These are phyloP conservation scores for Ophiostoma angusticollis DNA, from an alignment of 2,329 filamentous ascomycete species.

Conservation along the genomic window DNA sequence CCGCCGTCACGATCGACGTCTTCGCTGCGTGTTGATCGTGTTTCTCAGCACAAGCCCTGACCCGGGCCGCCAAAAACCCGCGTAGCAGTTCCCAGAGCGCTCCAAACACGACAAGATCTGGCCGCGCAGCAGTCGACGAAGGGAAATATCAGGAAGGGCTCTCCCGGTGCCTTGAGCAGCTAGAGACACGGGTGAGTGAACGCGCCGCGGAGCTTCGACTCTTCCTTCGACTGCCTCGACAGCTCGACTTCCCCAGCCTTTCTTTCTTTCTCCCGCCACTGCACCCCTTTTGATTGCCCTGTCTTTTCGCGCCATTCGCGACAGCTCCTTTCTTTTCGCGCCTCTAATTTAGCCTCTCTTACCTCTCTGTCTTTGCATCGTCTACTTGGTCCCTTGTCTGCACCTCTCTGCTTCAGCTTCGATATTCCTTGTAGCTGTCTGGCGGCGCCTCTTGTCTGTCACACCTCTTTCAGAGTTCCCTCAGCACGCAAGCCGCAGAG, in stretches of 20 bases:
- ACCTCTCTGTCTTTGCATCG: neutral
- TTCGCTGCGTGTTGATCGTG: neutral
- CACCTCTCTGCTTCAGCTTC: neutral
- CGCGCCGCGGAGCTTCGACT: neutral
- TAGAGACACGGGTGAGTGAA: slow-evolving; percentile 5
- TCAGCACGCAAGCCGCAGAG: neutral
- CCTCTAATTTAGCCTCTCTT: neutral
- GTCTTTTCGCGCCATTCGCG: neutral
- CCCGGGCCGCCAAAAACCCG: slow-evolving; percentile 10
- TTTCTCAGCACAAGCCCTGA: slow-evolving; percentile 5
- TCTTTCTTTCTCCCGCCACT: too few species aligned
- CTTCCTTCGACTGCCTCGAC: too few species aligned
- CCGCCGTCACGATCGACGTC: neutral
- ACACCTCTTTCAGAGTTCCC: slow-evolving; percentile 1
- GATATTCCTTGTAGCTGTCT: neutral
- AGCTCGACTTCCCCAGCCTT: too few species aligned
- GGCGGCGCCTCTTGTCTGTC: neutral
- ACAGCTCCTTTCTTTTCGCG: neutral
- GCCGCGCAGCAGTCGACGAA: neutral
- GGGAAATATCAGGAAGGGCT: neutral
- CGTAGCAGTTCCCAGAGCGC: slow-evolving; percentile 11
- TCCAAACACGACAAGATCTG: neutral
- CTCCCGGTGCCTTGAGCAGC: neutral
- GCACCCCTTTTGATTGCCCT: too few species aligned
- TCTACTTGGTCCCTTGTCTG: too few species aligned